Evolutionary conservation across 345 rosid genomes (phyloP), one percentile per base, ranked within the genome.

Genomic region (Salix arbutifolia): DNA sequence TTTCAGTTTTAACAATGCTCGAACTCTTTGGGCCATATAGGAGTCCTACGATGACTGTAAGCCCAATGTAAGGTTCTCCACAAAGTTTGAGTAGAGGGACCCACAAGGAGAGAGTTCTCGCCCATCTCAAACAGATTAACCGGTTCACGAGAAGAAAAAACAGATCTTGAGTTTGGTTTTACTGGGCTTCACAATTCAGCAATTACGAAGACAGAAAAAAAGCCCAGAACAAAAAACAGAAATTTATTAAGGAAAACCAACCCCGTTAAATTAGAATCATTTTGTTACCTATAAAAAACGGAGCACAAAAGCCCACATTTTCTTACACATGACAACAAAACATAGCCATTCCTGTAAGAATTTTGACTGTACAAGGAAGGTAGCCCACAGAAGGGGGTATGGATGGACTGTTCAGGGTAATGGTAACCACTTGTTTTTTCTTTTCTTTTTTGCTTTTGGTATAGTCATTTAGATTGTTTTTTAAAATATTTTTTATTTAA

Each of bases 161-260:
- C 42, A 25, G 48, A 69, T 76, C 69, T 70, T 33, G 14, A 17
- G 62, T 28, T 38, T 23, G 16, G 26, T 33, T 3, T 33, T 21
- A 14, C 9, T 69, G 70, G 79, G 74, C 79, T 68, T 30, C 74
- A 62, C 1, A 17, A 50, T 53, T 67, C 48, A 48, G 6, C 38
- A 50, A 44, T 33, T 0, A 21, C 19, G 53, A 71, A 40, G 33
- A 37, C 70, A 23, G 11, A 56, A 35, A 82, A 67, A 65, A 84
- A 68, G 67, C 60, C 60, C 60, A 78, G 37, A n/a, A 35, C 38
- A 56, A 6, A 67, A 56, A 50, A 14, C 44, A 50, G 67, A 71
- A 46, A 48, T 31, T 30, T 31, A 35, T 11, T 44, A 64, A 25
- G 58, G 56, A 33, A 74, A 62, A 28, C 38, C 64, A 69, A 83